Evolutionary conservation across 2,329 filamentous ascomycete species (phyloP), one percentile per base, ranked within the genome.

Genomic region (Pyrenophora tritici-repentis): DNA sequence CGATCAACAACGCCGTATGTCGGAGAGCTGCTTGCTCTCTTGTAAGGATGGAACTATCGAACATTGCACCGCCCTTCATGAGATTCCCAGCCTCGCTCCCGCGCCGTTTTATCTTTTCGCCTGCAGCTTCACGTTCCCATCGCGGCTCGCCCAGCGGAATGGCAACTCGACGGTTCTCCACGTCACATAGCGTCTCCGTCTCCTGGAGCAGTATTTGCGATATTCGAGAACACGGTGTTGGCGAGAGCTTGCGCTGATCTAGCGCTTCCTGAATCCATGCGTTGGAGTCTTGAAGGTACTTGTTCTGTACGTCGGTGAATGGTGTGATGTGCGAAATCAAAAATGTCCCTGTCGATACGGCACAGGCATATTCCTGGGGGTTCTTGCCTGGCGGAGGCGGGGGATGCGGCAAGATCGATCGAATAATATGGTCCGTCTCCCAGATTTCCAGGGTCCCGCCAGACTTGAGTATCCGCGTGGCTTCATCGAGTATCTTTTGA

Each of bases 361-460:
- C 88, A 31, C 82, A 80, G 37, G 84, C 79, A 59, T 84, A 80
- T 51, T 90, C 85, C 40, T 86, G 83, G 33, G 85, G 80, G 14
- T 84, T 81, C 51, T 78, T 78, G 18, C 81, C 76, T 59, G 81
- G 74, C 46, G 83, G 78, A 12, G 81, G 82, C 2, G 86, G 85
- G 2, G 89, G 85, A 68, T 94, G 90, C 2, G 90, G 90, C 42
- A 90, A 81, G 22, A 97, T 80, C 72, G 91, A 92, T 61, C 92
- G 88, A 58, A 96, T 85, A 10, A 87, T 83, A 68, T 91, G 86
- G 73, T 97, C 92, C 4, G 88, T 88, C 59, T 96, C 92, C 92
- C 92, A 97, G 13, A 95, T 81, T 70, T 97, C 93, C 20, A 97
- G 67, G 2, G 85, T 84, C 4, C 93, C 93, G 13, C 90, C 91